A percentile compares a stretch with the other conserved stretches of the same genome.
Evolutionary conservation across 108 stramenopile genomes (phyloP).

Genomic region (Conticribra guillardii): DNA sequence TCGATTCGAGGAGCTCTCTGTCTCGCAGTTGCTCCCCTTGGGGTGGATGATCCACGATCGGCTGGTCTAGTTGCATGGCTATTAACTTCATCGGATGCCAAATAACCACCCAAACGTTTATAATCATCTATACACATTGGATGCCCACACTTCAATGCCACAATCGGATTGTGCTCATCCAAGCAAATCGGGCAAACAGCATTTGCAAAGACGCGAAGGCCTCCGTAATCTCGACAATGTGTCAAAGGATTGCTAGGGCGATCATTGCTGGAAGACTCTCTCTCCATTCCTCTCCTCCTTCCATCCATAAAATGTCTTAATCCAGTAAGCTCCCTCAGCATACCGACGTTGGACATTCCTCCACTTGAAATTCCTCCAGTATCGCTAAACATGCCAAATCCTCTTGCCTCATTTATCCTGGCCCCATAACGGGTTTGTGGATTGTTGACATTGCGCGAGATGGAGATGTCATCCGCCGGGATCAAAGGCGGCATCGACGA

Average conservation of each 20-base stretch:
- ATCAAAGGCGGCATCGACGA: too few relatives aligned
- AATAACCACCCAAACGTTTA: conserved; percentile 16
- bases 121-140: conserved; percentile 20
- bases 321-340: background rate
- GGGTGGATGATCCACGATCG: background rate
- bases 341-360: background rate
- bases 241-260: conserved; percentile 8
- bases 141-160: conserved; percentile 34
- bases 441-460: too few relatives aligned
- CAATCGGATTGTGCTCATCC: conserved; percentile 5
- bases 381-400: too few relatives aligned
- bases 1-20: too few relatives aligned
- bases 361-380: too few relatives aligned
- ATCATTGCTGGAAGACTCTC: background rate
- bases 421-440: too few relatives aligned
- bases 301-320: background rate
- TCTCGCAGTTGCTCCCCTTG: background rate
- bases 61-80: too few relatives aligned
- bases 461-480: too few relatives aligned
- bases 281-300: background rate
- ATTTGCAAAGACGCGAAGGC: conserved; percentile 18
- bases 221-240: conserved; percentile 25
- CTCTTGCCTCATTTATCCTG: too few relatives aligned
- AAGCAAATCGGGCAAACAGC: conserved; percentile 33
- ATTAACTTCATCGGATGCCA: conserved; percentile 10